phyloP scores from a whole-genome alignment of 352 stramenopile genomes.

The Hyaloperonospora brassicae region DNA sequence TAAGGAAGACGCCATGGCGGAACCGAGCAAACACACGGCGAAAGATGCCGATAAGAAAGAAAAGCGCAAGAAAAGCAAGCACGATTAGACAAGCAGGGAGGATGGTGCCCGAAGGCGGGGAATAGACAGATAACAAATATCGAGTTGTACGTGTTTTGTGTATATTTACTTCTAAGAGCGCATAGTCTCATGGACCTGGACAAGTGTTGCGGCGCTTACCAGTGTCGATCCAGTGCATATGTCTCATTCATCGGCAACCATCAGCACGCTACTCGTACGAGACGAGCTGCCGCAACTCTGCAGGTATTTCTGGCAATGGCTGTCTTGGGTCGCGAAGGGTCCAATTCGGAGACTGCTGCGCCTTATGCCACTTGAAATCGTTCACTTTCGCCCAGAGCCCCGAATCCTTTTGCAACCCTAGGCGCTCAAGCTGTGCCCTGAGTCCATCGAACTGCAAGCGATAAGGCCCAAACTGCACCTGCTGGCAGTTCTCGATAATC shows the following conservation, averaged over 20 bases:
- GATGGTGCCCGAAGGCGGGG: neutral
- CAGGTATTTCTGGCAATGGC: conserved; percentile 30
- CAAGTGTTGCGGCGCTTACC: neutral
- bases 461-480: conserved; percentile 78
- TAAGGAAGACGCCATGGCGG: conserved; percentile 11
- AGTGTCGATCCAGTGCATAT: too few species aligned
- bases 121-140: conserved; percentile 22
- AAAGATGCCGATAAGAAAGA: conserved; percentile 32
- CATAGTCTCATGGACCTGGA: conserved; percentile 8
- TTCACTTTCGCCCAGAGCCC: conserved; percentile 85
- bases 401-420: conserved; percentile 43
- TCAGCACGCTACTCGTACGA: conserved; percentile 23
- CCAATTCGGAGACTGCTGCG: conserved; percentile 85
- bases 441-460: conserved; percentile 54
- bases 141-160: conserved; percentile 24
- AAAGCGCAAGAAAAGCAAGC: conserved; percentile 43
- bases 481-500: conserved; percentile 87
- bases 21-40: conserved; percentile 29
- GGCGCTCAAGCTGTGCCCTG: conserved; percentile 46
- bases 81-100: conserved; percentile 36
- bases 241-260: neutral
- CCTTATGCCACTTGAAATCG: conserved; percentile 88
- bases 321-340: conserved; percentile 47
- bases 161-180: too few species aligned
- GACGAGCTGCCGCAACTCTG: conserved; percentile 26